A percentile compares a stretch with the other conserved stretches of the same genome.
Conservation (phyloP, 495 filamentous ascomycete genomes). For the Aspergillus ellipticus region DNA sequence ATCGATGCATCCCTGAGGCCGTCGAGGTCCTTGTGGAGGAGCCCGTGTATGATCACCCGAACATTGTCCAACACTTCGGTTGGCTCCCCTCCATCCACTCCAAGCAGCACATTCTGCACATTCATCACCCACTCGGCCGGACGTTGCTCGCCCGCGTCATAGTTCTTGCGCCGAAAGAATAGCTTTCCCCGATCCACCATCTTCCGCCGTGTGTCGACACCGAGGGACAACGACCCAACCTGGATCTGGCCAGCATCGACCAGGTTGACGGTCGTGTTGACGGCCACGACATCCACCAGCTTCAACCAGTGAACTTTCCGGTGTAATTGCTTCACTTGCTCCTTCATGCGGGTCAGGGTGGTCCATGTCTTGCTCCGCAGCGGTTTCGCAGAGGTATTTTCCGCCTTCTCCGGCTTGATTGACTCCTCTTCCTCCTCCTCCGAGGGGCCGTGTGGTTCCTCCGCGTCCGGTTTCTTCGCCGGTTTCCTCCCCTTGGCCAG, state of each 20-base stretch:
- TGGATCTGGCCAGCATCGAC: constrained; percentile 79
- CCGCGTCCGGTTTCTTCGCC: constrained; percentile 18
- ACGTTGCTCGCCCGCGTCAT: constrained; percentile 63
- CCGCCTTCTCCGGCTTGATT: constrained; percentile 11
- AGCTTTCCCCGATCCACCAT: constrained; percentile 80
- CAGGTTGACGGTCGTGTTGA: constrained; percentile 70
- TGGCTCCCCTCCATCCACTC: constrained; percentile 76
- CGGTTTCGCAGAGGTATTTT: constrained; percentile 18
- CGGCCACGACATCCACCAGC: constrained; percentile 85
- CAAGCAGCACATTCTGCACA: constrained; percentile 80
- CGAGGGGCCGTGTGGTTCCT: constrained; percentile 22
- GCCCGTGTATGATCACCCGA: constrained; percentile 84
- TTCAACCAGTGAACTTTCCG: constrained; percentile 83
- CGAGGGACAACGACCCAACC: constrained; percentile 76
- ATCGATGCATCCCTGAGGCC: constrained; percentile 88
- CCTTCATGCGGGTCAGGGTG: constrained; percentile 69
- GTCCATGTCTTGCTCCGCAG: constrained; percentile 73
- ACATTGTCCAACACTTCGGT: constrained; percentile 88
- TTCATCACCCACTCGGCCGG: constrained; percentile 95
- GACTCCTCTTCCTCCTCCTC: constrained; percentile 17
- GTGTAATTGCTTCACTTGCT: constrained; percentile 80
- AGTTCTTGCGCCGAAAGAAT: constrained; percentile 79
- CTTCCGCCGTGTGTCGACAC: constrained; percentile 85
- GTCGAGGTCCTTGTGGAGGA: constrained; percentile 82
- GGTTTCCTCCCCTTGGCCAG: constrained; percentile 46